Evolutionary conservation across 2,329 filamentous ascomycete species (phyloP).

Genomic region (Fonsecaea multimorphosa): DNA sequence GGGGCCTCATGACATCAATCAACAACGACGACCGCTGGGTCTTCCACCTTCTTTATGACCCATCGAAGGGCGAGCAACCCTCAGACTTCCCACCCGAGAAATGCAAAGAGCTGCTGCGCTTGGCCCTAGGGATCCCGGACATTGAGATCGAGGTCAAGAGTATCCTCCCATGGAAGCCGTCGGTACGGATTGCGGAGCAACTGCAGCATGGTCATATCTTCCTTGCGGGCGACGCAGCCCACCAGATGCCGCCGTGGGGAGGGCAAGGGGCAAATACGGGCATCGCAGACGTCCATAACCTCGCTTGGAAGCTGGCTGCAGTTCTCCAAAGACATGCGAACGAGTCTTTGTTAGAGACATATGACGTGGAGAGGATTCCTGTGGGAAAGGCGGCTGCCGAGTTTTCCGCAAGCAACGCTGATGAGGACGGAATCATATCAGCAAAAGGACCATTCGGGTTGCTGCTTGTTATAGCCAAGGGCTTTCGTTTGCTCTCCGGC

Average conservation of each 20-base stretch:
- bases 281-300: conserved; percentile 50
- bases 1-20: conserved; percentile 41
- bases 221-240: conserved; percentile 45
- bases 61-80: conserved; percentile 31
- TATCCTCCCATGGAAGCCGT: conserved; percentile 45
- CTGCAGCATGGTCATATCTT: conserved; percentile 43
- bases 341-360: conserved; percentile 46
- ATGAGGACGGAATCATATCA: conserved; percentile 25
- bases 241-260: conserved; percentile 42
- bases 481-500: conserved; percentile 23
- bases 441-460: background rate
- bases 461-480: conserved; percentile 15
- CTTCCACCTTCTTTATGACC: conserved; percentile 41
- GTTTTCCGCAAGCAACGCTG: conserved; percentile 22
- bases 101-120: conserved; percentile 32
- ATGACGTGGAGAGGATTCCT: conserved; percentile 49
- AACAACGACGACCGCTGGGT: conserved; percentile 42
- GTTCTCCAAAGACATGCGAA: conserved; percentile 35
- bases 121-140: conserved; percentile 42
- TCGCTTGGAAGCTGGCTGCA: conserved; percentile 52
- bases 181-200: conserved; percentile 39
- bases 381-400: conserved; percentile 38
- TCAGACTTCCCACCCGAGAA: conserved; percentile 36
- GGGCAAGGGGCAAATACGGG: conserved; percentile 46
- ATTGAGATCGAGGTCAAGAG: conserved; percentile 45